Evolutionary conservation across 306 rosid species (phyloP).

Genomic region (Acacia acuminata): DNA sequence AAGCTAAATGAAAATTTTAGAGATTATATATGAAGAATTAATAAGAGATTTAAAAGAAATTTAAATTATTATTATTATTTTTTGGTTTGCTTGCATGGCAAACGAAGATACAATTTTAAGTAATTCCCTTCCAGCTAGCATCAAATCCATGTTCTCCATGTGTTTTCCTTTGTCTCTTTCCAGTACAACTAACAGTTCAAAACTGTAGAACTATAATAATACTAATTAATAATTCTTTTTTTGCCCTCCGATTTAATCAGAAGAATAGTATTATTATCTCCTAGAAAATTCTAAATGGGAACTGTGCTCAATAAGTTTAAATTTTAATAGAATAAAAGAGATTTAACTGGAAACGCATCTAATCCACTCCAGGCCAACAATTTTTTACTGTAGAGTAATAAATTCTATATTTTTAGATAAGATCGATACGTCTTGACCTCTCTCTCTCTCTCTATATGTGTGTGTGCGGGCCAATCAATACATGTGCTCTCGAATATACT

Average conservation of each 20-base stretch:
- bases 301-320: not conserved
- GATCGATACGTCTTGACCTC: too few relatives aligned
- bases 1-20: not conserved
- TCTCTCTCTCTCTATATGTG: not conserved
- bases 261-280: not conserved
- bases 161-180: not conserved
- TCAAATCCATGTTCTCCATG: not conserved
- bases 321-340: not conserved
- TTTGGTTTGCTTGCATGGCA: not conserved
- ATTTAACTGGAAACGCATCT: not conserved
- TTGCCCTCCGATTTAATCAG: not conserved
- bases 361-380: not conserved
- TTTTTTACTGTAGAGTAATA: not conserved
- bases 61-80: too few relatives aligned
- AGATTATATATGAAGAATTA: not conserved
- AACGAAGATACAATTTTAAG: not conserved
- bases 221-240: not conserved
- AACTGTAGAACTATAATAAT: not conserved
- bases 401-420: not conserved
- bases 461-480: conserved; percentile 20
- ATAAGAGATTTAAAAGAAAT: not conserved
- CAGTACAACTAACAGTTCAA: not conserved
- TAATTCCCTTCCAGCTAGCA: not conserved
- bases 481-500: conserved; percentile 34
- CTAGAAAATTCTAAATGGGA: not conserved